Percentiles rank a stretch among this genome's conserved stretches.
These are phyloP conservation scores for Eucalyptus regnans DNA, from an alignment of 345 rosid species.

Conservation along the genomic window DNA sequence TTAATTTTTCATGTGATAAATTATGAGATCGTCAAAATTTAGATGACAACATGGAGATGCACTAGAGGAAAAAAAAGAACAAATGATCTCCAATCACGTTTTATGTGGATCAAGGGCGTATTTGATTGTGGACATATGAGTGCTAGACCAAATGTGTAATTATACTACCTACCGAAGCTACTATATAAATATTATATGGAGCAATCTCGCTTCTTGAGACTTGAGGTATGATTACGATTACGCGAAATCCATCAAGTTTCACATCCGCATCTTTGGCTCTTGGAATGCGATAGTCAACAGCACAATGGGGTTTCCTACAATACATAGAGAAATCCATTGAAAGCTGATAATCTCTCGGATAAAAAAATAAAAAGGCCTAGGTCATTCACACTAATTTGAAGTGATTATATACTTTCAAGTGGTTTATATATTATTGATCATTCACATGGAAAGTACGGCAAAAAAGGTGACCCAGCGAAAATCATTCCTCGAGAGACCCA, in stretches of 20 bases:
- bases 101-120: neutral
- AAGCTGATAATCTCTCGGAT: neutral
- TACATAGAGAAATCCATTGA: neutral
- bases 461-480: neutral
- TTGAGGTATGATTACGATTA: neutral
- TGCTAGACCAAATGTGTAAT: neutral
- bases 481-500: neutral
- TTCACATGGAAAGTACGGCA: neutral
- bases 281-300: neutral
- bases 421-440: neutral
- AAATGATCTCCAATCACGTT: neutral
- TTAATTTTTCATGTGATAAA: neutral
- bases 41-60: neutral
- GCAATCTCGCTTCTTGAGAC: neutral
- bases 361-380: neutral
- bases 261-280: neutral
- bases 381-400: neutral
- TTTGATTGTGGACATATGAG: neutral
- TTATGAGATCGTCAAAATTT: too few species aligned
- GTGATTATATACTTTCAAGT: neutral
- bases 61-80: neutral
- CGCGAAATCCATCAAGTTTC: neutral
- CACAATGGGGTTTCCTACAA: neutral
- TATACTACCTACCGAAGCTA: neutral
- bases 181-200: neutral